Evolutionary conservation across 2,329 filamentous ascomycete species (phyloP), one percentile per base, ranked within the genome.

Genomic region (Diatrype stigma): DNA sequence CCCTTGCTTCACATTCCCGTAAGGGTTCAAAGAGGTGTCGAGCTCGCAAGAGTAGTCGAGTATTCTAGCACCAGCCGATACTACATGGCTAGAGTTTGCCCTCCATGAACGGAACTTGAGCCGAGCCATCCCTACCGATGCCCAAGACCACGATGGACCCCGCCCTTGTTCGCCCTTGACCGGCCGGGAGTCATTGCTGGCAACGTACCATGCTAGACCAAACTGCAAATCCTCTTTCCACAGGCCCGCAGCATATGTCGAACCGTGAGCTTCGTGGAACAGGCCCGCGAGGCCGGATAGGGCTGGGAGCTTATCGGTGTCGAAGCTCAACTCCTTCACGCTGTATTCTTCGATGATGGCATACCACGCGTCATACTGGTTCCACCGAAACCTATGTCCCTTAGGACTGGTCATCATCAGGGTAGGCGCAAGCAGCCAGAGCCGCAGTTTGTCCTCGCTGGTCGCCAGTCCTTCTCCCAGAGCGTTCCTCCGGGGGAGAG

Each of bases 91-190:
- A 10, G 44, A 46, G 21, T 46, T 46, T n/a, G 44, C n/a, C 16
- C 2, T 30, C 47, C 45, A 47, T 6, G 37, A 35, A 34, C 50
- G 46, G 22, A 53, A 55, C 17, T 50, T 52, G n/a, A 56, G 21
- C 6, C 52, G 50, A 5, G 51, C 55, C 35, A 51, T 51, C 37
- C 58, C 57, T 5, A 58, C 57, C 1, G 55, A 53, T 14, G 52
- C 52, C 59, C 58, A 62, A n/a, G 56, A 56, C 59, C 59, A 62
- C 0, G 55, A 55, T 1, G 58, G 59, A 19, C 50, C 49, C 11
- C 44, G 17, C 7, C 26, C 49, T 2, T 35, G 42, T 0, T 22
- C 26, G 1, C 16, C 12, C 14, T 7, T 23, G 21, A 56, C 51
- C 3, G 46, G 14, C 2, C 59, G 54, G 1, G 40, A 4, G 14